Percentiles rank a stretch among this genome's conserved stretches.
phyloP scores from a whole-genome alignment of 352 stramenopile genomes.

The Globisporangium acanthophoron region DNA sequence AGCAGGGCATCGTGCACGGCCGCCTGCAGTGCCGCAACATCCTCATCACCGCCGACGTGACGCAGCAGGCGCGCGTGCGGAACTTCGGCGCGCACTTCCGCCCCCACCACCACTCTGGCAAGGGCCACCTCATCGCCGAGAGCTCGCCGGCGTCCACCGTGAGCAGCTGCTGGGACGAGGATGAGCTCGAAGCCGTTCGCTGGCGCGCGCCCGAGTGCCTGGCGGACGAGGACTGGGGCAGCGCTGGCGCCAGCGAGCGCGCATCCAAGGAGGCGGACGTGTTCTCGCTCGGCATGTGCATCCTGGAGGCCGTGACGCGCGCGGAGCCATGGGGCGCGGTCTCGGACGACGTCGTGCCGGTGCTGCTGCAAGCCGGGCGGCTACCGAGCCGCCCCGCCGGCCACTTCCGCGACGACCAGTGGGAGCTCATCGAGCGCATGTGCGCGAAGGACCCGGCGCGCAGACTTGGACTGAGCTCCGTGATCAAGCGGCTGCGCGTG shows the following conservation, averaged over 20 bases:
- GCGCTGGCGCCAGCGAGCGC: background rate
- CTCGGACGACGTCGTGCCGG: conserved; percentile 4
- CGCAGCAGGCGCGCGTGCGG: conserved; percentile 9
- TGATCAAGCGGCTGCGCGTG: conserved; percentile 4
- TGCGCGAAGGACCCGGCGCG: conserved; percentile 5
- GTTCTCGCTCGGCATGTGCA: conserved; percentile 10
- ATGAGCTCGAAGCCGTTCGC: conserved; percentile 3
- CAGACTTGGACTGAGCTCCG: background rate
- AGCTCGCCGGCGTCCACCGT: background rate
- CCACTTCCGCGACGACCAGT: conserved; percentile 8
- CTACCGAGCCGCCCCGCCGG: conserved; percentile 1
- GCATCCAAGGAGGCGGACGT: conserved; percentile 1
- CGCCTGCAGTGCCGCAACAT: conserved; percentile 12
- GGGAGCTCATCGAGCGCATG: conserved; percentile 13
- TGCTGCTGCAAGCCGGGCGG: conserved; percentile 1
- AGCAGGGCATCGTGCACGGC: conserved; percentile 9
- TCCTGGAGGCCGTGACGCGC: conserved; percentile 7
- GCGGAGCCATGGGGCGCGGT: conserved; percentile 7
- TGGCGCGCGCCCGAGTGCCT: conserved; percentile 12
- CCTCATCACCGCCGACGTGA: conserved; percentile 10
- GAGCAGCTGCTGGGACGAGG: background rate
- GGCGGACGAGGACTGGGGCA: background rate
- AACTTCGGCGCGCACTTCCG: conserved; percentile 8
- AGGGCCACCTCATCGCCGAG: background rate
- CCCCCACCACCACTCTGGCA: background rate